A percentile compares a stretch with the other conserved stretches of the same genome.
Evolutionary conservation across 78 protist genomes (phyloP).

Genomic region (Dictyostelium intermedium): DNA sequence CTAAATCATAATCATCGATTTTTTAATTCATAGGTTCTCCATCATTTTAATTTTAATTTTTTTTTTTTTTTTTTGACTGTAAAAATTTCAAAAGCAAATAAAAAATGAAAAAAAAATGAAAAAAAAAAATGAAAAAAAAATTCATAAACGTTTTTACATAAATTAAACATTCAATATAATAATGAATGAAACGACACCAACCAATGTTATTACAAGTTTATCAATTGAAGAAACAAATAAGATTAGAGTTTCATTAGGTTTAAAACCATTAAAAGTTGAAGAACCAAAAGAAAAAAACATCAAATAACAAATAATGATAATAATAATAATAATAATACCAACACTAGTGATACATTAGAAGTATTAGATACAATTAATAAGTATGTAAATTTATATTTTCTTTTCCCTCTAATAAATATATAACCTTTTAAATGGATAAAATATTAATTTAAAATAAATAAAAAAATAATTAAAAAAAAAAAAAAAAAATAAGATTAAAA

Average conservation of each 20-base stretch:
- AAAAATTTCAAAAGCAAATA: too few relatives aligned
- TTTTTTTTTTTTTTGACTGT: too few relatives aligned
- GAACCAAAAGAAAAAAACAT: background rate
- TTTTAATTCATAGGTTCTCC: too few relatives aligned
- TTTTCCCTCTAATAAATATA: too few relatives aligned
- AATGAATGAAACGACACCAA: background rate
- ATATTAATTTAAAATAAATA: too few relatives aligned
- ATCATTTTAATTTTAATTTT: too few relatives aligned
- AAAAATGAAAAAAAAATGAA: background rate
- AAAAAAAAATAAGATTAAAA: slow-evolving; percentile 64
- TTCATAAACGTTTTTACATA: background rate
- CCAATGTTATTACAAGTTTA: background rate
- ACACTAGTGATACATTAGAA: background rate
- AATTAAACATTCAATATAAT: background rate
- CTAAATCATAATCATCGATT: too few relatives aligned
- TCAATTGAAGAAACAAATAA: slow-evolving; percentile 69
- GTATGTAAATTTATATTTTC: background rate
- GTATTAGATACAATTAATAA: background rate
- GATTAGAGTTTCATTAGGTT: slow-evolving; percentile 60
- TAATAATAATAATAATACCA: background rate
- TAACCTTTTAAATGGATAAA: too few relatives aligned
- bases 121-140: too few relatives aligned
- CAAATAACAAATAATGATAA: background rate
- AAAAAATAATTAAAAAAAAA: too few relatives aligned
- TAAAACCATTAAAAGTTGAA: slow-evolving; percentile 58